Evolutionary conservation across 805 yeast species (phyloP).

Genomic region (Barnettozyma sucrosica): DNA sequence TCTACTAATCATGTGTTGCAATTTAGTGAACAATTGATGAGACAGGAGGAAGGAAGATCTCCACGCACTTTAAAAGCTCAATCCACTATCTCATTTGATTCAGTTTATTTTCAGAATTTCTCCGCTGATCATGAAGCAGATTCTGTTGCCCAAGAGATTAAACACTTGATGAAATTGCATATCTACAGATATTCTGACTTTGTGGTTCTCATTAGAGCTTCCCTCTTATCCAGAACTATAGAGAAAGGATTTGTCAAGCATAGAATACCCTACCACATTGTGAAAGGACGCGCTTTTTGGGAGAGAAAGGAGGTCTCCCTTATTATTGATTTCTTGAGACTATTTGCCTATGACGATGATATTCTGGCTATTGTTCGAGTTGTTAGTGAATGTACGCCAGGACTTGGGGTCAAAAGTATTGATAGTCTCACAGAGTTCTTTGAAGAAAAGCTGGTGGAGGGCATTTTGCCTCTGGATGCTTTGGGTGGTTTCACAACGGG

Average conservation of each 20-base stretch:
- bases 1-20: conserved; percentile 65
- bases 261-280: conserved; percentile 58
- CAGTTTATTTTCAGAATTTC: conserved; percentile 37
- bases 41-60: conserved; percentile 46
- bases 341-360: conserved; percentile 54
- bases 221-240: conserved; percentile 52
- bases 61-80: conserved; percentile 44
- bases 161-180: conserved; percentile 38
- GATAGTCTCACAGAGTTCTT: conserved; percentile 3
- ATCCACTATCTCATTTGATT: conserved; percentile 35
- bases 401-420: conserved; percentile 50
- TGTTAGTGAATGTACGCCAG: conserved; percentile 46
- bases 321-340: conserved; percentile 59
- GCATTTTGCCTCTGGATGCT: conserved; percentile 10
- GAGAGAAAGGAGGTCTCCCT: conserved; percentile 61
- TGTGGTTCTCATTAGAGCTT: conserved; percentile 65
- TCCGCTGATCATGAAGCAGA: conserved; percentile 50
- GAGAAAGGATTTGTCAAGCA: conserved; percentile 55
- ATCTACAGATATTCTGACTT: conserved; percentile 52
- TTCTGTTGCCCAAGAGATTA: conserved; percentile 51
- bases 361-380: conserved; percentile 52
- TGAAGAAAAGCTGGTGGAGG: background rate
- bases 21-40: conserved; percentile 60
- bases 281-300: conserved; percentile 79
- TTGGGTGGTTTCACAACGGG: conserved; percentile 7